Evolutionary conservation across 257 asterid species (phyloP).

Genomic region (Plectranthus barbatus): DNA sequence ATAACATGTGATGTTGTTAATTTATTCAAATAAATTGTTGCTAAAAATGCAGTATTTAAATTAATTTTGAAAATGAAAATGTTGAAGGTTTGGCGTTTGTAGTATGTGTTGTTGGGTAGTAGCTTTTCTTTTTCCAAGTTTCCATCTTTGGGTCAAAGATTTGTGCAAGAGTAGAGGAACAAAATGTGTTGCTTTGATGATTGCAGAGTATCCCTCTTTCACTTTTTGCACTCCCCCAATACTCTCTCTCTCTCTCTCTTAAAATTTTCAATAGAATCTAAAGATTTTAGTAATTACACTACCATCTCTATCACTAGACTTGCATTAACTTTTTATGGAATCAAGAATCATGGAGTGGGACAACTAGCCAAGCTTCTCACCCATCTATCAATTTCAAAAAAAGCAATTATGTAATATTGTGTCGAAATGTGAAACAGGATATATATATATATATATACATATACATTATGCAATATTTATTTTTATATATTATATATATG

Average conservation of each 20-base stretch:
- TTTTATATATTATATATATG: no score
- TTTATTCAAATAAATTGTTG: not conserved
- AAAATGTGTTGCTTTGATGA: constrained; percentile 64
- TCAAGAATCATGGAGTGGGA: constrained; percentile 26
- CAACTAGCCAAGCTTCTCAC: constrained; percentile 1
- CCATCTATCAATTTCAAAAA: constrained; percentile 6
- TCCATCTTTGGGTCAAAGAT: constrained; percentile 79
- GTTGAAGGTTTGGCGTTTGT: not conserved
- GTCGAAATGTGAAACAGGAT: not conserved
- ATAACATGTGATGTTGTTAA: no score
- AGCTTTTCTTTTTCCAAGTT: constrained; percentile 36
- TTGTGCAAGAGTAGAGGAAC: constrained; percentile 34
- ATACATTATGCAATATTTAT: no score
- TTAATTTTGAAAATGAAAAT: not conserved
- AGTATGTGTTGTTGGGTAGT: not conserved
- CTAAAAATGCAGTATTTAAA: not conserved
- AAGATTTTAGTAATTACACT: constrained; percentile 23
- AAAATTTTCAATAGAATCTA: constrained; percentile 25
- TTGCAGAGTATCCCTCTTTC: constrained; percentile 53
- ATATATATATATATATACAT: no score
- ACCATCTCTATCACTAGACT: constrained; percentile 12
- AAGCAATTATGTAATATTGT: constrained; percentile 1
- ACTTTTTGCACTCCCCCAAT: constrained; percentile 29
- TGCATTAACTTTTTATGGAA: constrained; percentile 18
- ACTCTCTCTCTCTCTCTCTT: constrained; percentile 6